Base-by-base conservation (phyloP, 2,329 filamentous ascomycete species). In the Cyclaneusma minus region DNA sequence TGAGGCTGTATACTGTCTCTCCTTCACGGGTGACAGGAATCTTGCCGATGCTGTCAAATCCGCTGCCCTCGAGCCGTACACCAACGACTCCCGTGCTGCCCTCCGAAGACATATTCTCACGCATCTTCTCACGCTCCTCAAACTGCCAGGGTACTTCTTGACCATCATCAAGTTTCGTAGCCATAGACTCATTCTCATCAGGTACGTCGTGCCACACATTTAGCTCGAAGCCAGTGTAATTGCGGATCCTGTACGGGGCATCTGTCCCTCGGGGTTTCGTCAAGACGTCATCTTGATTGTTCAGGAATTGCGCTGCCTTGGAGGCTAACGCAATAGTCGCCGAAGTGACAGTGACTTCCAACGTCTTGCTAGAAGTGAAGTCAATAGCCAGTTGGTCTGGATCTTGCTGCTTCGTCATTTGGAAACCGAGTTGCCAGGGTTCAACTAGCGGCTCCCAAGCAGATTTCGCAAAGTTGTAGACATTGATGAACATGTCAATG, bases 401-500 rank as follows among this genome's bases (percentile, higher is more conserved):
- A 21, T 69, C 65, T 14, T 72, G 63, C 31, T 89, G 75, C 40
- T 76, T 85, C 1, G 80, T 73, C 48, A 95, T 70, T 35, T 91
- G 82, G 38, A 98, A 72, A 3, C 84, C 84, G n/a, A 95, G 62
- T 38, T 87, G 74, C 89, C 89, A 98, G 6, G 91, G 91, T 48
- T 98, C 89, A 14, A 98, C 71, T 17, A 98, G 56, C 3, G 89
- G 89, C 49, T 98, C 89, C 89, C 89, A 98, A 3, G 84, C 83
- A 0, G 89, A 98, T 50, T 98, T 98, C 9, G 89, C 89, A 54
- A 98, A 98, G 52, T 98, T 98, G 61, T 93, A 98, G 14, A 98
- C 77, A 43, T 95, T 98, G 41, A 91, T 69, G 50, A 93, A 93
- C 36, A 87, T 83, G 35, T 94, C 83, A 24, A 98, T 74, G n/a